Percentiles rank a stretch among this genome's conserved stretches.
phyloP scores from a whole-genome alignment of 805 yeast genomes.

The Wickerhamiella dianesei region DNA sequence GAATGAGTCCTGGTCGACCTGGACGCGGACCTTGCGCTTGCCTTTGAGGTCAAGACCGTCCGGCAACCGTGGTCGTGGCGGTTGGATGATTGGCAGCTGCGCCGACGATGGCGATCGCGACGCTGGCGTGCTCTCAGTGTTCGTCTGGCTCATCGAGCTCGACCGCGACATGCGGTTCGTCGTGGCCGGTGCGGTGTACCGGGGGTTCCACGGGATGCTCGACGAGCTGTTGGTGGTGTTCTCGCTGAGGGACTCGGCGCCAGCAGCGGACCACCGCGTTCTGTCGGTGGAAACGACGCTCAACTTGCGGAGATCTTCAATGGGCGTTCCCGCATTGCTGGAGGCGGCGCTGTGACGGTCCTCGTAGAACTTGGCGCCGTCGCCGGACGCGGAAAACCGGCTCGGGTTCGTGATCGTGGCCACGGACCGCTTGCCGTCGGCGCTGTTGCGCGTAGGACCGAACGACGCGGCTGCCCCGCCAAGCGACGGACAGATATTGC shows the following conservation, averaged over 20 bases:
- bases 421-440: background rate
- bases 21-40: slow-evolving; percentile 25
- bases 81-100: background rate
- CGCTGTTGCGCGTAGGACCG: background rate
- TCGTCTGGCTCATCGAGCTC: background rate
- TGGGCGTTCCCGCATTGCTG: slow-evolving; percentile 1
- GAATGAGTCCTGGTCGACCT: slow-evolving; percentile 33
- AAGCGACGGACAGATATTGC: slow-evolving; percentile 5
- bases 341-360: slow-evolving; percentile 2
- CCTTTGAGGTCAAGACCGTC: slow-evolving; percentile 7
- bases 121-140: background rate
- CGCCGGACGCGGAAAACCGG: slow-evolving; percentile 10
- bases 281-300: slow-evolving; percentile 5
- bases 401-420: slow-evolving; percentile 4
- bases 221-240: background rate
- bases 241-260: background rate
- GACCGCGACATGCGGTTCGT: background rate
- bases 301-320: slow-evolving; percentile 15
- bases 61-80: slow-evolving; percentile 2
- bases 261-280: background rate
- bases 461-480: background rate
- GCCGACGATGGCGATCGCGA: background rate
- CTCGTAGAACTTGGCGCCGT: slow-evolving; percentile 10
- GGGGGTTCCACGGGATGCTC: background rate
- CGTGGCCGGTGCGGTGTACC: background rate